phyloP scores from a whole-genome alignment of 257 asterid genomes.

The Catharanthus roseus region DNA sequence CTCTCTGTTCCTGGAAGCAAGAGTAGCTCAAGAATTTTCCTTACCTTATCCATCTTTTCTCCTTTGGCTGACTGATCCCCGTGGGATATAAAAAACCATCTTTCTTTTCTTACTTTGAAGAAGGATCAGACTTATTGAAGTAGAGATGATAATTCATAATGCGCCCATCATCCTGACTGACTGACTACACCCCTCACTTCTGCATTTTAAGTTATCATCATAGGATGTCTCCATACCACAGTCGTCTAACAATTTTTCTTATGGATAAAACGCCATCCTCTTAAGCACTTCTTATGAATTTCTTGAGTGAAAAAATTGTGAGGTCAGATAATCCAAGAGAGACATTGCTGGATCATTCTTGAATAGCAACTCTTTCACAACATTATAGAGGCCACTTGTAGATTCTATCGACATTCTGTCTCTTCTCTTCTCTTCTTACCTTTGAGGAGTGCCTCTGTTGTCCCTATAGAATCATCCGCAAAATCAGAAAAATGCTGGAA shows the following conservation, averaged over 20 bases:
- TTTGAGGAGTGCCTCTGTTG: background rate
- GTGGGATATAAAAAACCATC: too few relatives aligned
- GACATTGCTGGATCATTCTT: background rate
- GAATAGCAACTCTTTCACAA: background rate
- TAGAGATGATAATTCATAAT: background rate
- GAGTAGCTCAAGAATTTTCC: too few relatives aligned
- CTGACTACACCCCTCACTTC: background rate
- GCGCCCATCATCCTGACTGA: background rate
- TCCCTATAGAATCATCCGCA: background rate
- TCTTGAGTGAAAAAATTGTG: background rate
- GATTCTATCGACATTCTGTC: background rate
- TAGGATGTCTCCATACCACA: too few relatives aligned
- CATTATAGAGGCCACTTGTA: background rate
- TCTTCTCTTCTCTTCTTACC: background rate
- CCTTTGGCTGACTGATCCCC: too few relatives aligned
- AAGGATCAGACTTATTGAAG: too few relatives aligned
- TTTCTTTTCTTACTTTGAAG: too few relatives aligned
- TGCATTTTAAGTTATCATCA: too few relatives aligned
- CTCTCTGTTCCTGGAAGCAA: too few relatives aligned
- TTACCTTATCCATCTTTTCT: too few relatives aligned
- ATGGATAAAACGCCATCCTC: background rate
- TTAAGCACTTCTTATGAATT: background rate
- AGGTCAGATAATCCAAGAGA: background rate
- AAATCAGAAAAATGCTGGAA: background rate
- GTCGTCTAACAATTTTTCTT: too few relatives aligned